phyloP scores from a whole-genome alignment of 2,329 filamentous ascomycete genomes.

The Cladosporium sp. region DNA sequence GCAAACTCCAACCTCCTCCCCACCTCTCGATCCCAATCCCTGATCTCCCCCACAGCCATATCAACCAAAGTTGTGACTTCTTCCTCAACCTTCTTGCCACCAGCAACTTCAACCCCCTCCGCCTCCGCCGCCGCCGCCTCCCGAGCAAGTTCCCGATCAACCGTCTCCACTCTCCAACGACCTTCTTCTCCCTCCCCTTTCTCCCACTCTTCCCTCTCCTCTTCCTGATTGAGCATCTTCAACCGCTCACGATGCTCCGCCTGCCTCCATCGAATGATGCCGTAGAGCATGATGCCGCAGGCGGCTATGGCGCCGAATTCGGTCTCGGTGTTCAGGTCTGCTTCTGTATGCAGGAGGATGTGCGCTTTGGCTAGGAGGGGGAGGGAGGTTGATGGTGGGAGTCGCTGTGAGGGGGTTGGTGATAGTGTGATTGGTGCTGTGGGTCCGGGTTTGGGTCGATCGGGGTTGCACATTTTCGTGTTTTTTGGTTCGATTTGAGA shows the following conservation, averaged over 20 bases:
- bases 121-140: neutral
- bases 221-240: neutral
- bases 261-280: neutral
- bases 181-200: neutral
- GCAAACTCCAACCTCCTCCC: neutral
- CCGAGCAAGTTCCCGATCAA: no score
- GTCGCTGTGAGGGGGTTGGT: no score
- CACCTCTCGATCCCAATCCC: neutral
- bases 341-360: neutral
- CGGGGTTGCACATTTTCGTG: no score
- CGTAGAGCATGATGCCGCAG: slow-evolving; percentile 2
- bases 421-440: no score
- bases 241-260: neutral
- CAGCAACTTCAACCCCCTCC: neutral
- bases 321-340: neutral
- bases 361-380: neutral
- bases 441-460: no score
- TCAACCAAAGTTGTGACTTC: neutral
- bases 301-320: neutral
- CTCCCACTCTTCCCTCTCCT: neutral
- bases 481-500: no score
- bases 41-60: neutral
- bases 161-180: neutral
- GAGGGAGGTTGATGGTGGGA: neutral
- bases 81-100: neutral